Conservation (phyloP, 257 asterid species). For the Plectranthus barbatus region DNA sequence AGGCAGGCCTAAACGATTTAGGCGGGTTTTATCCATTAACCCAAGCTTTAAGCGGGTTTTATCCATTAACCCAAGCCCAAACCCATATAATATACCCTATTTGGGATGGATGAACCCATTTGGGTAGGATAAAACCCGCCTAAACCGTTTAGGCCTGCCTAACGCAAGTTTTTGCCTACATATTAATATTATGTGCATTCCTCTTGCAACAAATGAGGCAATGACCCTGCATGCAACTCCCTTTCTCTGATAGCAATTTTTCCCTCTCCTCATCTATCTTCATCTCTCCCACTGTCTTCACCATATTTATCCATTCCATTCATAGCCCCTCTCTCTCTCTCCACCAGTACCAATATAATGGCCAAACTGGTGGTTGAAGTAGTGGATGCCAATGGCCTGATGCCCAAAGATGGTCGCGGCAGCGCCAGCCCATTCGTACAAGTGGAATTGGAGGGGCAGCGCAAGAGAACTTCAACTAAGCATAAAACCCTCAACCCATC, state of each 20-base stretch:
- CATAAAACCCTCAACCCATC: slow-evolving; percentile 63
- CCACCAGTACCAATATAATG: no score
- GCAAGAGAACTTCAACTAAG: slow-evolving; percentile 51
- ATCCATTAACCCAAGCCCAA: no score
- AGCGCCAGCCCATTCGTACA: slow-evolving; percentile 77
- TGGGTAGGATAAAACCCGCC: no score
- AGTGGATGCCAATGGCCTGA: slow-evolving; percentile 70
- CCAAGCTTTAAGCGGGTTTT: no score
- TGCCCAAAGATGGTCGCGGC: slow-evolving; percentile 92
- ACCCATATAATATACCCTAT: no score
- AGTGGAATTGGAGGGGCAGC: slow-evolving; percentile 62
- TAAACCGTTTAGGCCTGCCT: no score
- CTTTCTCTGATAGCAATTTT: slow-evolving; percentile 1
- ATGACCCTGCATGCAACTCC: slow-evolving; percentile 13
- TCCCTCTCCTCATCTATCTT: background rate
- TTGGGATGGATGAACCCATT: no score
- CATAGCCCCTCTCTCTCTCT: slow-evolving; percentile 13
- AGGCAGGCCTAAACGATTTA: no score
- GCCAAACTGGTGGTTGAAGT: slow-evolving; percentile 62
- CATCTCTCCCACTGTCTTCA: slow-evolving; percentile 7
- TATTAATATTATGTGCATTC: no score
- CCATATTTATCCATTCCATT: slow-evolving; percentile 4
- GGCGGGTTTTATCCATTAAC: no score
- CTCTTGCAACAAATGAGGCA: slow-evolving; percentile 18
- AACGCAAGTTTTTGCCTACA: no score